Evolutionary conservation across 2,329 filamentous ascomycete genomes (phyloP), one percentile per base, ranked within the genome.

Genomic region (Fusarium chuoi): DNA sequence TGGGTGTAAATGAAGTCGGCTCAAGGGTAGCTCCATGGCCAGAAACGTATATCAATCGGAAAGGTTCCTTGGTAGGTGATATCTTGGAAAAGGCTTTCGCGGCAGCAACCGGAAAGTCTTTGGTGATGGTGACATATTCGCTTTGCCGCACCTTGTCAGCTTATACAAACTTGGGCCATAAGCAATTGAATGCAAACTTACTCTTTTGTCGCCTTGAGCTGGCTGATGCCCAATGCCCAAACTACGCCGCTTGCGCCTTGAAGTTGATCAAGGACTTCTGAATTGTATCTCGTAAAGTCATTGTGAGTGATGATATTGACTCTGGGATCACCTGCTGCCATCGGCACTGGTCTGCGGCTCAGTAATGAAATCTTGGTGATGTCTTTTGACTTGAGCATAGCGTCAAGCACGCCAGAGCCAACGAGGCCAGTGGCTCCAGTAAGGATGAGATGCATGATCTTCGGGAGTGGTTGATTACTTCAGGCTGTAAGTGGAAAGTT

Each of bases 401-500:
- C 70, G 48, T 75, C 70, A 20, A 75, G 61, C 5, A 75, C 66
- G 24, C 73, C 30, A 4, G 73, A 68, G 30, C 73, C 73, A 18
- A 75, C 60, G 4, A 75, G 66, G 42, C 73, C 73, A 4, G 73
- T 75, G 30, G 73, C 73, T 2, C 73, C 70, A 26, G 73, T 82
- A 87, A 75, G 73, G 7, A 75, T 71, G 41, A 75, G 70, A 69
- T 75, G 73, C 73, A 75, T 75, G 30, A n/a, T 36, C 3, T 28
- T 22, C 38, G 20, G 13, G 17, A 12, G 7, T 24, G 24, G 12
- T n/a, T 38, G 35, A 10, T 22, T 26, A 39, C 39, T n/a, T 39
- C 30, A 36, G n/a, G 20, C 24, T n/a, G 26, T 20, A 17, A 28
- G 28, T 30, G 20, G 5, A 42, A 24, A 14, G 18, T 61, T 10